These are phyloP conservation scores for Termitomyces titanicus DNA, from an alignment of 768 basidiomycete genomes.

Conservation along the genomic window DNA sequence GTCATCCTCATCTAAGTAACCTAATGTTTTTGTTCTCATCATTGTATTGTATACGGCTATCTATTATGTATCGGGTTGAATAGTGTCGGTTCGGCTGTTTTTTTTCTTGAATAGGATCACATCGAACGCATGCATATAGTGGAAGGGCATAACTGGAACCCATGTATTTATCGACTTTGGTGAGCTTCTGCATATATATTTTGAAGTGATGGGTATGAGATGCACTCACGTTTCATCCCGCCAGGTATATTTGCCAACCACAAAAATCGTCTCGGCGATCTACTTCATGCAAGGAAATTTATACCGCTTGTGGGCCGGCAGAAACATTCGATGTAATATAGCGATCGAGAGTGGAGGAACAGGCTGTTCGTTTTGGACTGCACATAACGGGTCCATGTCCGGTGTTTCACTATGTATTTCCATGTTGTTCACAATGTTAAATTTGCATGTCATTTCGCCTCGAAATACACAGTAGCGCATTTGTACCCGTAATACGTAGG, in stretches of 20 bases:
- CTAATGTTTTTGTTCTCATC: conserved; percentile 2
- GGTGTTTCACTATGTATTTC: neutral
- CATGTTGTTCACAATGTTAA: neutral
- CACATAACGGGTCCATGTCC: neutral
- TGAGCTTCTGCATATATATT: neutral
- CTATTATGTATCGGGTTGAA: conserved; percentile 6
- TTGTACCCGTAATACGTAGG: too few species aligned
- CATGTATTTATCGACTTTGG: neutral
- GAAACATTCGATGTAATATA: too few species aligned
- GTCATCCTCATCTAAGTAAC: conserved; percentile 5
- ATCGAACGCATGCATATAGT: conserved; percentile 3
- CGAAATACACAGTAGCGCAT: neutral
- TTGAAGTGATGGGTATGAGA: neutral
- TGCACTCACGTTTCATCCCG: neutral
- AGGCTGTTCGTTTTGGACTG: neutral
- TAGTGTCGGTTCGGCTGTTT: neutral
- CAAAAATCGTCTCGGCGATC: too few species aligned
- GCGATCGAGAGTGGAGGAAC: neutral
- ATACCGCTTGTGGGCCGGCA: too few species aligned
- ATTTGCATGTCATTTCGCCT: neutral
- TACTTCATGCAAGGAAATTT: too few species aligned
- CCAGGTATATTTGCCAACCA: too few species aligned
- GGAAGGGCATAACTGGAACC: neutral
- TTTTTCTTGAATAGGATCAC: conserved; percentile 11
- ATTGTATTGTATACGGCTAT: conserved; percentile 10